phyloP scores from a whole-genome alignment of 2,329 filamentous ascomycete species.

The Cytospora piceicola region DNA sequence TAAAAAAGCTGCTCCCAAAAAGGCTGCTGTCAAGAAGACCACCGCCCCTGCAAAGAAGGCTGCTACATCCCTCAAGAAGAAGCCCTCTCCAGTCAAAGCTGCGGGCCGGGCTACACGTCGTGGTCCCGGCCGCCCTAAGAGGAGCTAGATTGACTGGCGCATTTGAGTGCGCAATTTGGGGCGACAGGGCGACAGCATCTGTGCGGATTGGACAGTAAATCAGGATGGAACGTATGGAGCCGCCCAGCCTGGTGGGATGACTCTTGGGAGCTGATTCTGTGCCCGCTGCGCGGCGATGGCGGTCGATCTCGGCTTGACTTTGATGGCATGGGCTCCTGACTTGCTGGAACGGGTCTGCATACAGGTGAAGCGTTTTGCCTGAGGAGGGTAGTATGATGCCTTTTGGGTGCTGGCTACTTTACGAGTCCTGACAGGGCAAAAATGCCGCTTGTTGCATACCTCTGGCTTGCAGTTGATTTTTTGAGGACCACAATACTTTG shows the following conservation, averaged over 20 bases:
- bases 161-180: neutral
- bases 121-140: conserved; percentile 22
- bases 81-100: conserved; percentile 14
- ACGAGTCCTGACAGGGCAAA: neutral
- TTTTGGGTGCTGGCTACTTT: neutral
- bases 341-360: neutral
- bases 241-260: neutral
- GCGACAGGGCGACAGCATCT: neutral
- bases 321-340: neutral
- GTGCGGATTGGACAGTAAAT: neutral
- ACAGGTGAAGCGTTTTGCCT: neutral
- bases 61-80: conserved; percentile 10
- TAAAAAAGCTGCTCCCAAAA: conserved; percentile 13
- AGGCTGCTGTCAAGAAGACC: conserved; percentile 9
- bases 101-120: conserved; percentile 13
- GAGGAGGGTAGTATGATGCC: neutral
- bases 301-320: neutral
- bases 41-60: conserved; percentile 17
- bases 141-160: conserved; percentile 1
- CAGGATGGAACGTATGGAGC: neutral
- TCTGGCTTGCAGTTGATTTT: neutral
- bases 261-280: neutral
- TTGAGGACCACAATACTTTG: neutral
- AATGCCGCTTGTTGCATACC: neutral
- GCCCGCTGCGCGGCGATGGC: no score